These are phyloP conservation scores for Erysiphe pulchra DNA, from an alignment of 2,329 filamentous ascomycete genomes.

Conservation along the genomic window DNA sequence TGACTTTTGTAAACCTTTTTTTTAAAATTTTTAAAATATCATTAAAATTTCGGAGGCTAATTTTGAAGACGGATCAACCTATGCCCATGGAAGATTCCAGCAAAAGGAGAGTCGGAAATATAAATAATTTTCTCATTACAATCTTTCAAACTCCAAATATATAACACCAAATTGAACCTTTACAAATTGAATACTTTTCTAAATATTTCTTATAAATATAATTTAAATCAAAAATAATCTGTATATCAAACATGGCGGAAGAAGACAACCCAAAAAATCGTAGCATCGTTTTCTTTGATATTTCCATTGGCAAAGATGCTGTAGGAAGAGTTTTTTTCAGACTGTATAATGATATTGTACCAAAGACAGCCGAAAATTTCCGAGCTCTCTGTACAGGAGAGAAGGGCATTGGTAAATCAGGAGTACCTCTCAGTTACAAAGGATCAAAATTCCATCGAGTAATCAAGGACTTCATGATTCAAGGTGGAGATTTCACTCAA, in stretches of 20 bases:
- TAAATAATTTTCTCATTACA: no score
- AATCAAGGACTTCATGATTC: slow-evolving; percentile 98
- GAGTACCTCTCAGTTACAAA: slow-evolving; percentile 82
- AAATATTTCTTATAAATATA: no score
- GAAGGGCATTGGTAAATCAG: slow-evolving; percentile 59
- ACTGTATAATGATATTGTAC: slow-evolving; percentile 52
- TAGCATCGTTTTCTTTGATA: slow-evolving; percentile 78
- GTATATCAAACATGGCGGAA: slow-evolving; percentile 5
- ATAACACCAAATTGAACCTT: no score
- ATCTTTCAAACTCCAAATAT: no score
- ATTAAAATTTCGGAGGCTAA: no score
- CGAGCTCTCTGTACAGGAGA: slow-evolving; percentile 82
- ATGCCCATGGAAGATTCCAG: no score
- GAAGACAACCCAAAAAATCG: slow-evolving; percentile 14
- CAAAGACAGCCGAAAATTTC: slow-evolving; percentile 94
- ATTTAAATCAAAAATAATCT: no score
- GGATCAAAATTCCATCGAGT: slow-evolving; percentile 82
- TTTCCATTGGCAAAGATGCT: slow-evolving; percentile 49
- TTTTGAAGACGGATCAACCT: no score
- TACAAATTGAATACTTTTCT: no score
- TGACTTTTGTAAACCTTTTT: no score
- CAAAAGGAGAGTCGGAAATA: no score
- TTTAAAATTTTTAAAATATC: no score
- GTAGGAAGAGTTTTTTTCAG: slow-evolving; percentile 69
- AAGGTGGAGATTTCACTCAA: slow-evolving; percentile 88